Conservation (phyloP, 768 basidiomycete species). For the Tulasnella sp. region DNA sequence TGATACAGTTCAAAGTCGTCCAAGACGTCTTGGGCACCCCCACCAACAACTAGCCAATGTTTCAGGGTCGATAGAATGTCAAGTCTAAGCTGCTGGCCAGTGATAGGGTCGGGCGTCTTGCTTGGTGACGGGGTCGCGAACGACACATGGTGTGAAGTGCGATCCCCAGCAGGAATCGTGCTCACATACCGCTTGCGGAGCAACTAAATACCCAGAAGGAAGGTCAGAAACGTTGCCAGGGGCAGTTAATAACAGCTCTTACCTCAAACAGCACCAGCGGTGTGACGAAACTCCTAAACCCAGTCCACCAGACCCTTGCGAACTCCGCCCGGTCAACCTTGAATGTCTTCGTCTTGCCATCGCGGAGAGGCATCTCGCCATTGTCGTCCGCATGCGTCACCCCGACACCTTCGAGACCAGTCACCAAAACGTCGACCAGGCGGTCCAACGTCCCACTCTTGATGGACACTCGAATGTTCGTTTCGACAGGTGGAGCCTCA, state of each 20-base stretch:
- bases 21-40: constrained; percentile 66
- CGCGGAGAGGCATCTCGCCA: constrained; percentile 66
- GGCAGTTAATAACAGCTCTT: constrained; percentile 24
- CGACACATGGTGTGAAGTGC: constrained; percentile 38
- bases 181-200: constrained; percentile 61
- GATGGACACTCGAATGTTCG: constrained; percentile 61
- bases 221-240: too few relatives aligned
- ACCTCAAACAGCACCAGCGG: constrained; percentile 81
- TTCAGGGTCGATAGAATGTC: constrained; percentile 30
- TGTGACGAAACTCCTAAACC: constrained; percentile 69
- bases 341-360: constrained; percentile 60
- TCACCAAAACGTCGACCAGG: constrained; percentile 61
- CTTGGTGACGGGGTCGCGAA: constrained; percentile 25
- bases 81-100: constrained; percentile 11
- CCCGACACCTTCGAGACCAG: constrained; percentile 62
- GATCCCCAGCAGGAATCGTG: constrained; percentile 34
- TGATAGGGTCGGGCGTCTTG: neutral
- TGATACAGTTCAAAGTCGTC: constrained; percentile 55
- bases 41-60: constrained; percentile 61
- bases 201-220: too few relatives aligned
- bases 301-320: constrained; percentile 68
- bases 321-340: constrained; percentile 64
- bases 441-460: constrained; percentile 66
- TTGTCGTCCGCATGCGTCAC: constrained; percentile 79
- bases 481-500: constrained; percentile 49